phyloP scores from a whole-genome alignment of 129 eudicot genomes.

The Ambrosia trifida region DNA sequence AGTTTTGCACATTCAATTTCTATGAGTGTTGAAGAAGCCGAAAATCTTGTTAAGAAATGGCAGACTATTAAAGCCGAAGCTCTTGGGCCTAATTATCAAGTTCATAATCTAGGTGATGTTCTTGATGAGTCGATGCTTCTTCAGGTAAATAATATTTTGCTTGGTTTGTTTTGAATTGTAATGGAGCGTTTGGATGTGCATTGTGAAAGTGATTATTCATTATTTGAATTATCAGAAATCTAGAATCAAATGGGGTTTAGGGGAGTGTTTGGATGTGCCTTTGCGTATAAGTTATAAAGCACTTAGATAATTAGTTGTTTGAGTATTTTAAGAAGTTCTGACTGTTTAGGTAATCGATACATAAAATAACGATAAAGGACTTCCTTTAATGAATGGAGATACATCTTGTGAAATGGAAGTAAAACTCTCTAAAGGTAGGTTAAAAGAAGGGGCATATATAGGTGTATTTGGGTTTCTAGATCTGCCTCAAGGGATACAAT shows the following conservation, averaged over 20 bases:
- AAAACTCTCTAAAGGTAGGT: neutral
- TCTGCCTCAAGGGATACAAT: neutral
- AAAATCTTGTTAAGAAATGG: conserved; percentile 89
- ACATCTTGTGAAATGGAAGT: conserved; percentile 2
- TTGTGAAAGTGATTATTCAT: neutral
- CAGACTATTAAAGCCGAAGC: conserved; percentile 86
- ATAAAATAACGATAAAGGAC: neutral
- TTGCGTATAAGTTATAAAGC: no score
- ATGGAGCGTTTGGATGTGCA: neutral
- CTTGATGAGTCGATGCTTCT: conserved; percentile 90
- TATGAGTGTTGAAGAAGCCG: conserved; percentile 90
- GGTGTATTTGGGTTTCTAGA: neutral
- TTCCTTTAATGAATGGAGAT: neutral
- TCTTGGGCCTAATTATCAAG: conserved; percentile 78
- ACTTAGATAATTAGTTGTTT: no score
- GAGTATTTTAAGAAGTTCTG: neutral
- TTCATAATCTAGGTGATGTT: conserved; percentile 60
- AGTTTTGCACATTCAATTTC: conserved; percentile 38
- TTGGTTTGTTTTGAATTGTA: neutral
- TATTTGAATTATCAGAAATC: neutral
- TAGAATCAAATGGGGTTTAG: neutral
- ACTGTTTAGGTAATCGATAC: neutral
- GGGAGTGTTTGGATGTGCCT: neutral
- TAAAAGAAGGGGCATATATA: neutral
- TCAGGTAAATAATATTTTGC: conserved; percentile 52